Base-by-base conservation (phyloP, 2,329 filamentous ascomycete genomes). In the Rutstroemia sydowiana region DNA sequence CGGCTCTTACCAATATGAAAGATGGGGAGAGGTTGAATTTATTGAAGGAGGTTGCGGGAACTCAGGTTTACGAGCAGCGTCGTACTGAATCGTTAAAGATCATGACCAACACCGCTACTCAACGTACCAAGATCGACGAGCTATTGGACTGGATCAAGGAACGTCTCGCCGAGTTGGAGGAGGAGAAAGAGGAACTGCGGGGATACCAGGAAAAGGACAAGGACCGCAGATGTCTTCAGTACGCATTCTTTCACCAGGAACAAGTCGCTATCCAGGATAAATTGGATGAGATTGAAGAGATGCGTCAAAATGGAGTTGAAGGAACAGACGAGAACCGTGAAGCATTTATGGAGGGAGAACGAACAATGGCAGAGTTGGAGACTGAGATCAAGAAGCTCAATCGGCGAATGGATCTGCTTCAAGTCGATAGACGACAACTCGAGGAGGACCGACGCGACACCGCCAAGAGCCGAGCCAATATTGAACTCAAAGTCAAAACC, bases 1-100 rank as follows among this genome's bases (percentile, higher is more conserved):
- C 93, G 0, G 85, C 89, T 21, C 76, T 98, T 65, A 98, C 93
- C 41, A 98, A 97, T 68, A 98, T 98, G 93, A 96, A 96, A 70
- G 93, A 98, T 68, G 83, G 84, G 1, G 91, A 96, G 68, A 82
- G 93, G 48, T 72, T 98, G 57, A 91, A 87, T 60, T 74, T 98
- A 54, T 73, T 98, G 56, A 98, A 98, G 70, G 93, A 97, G 66
- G 93, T 98, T n/a, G 93, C 93, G 0, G 93, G 93, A 56, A 98
- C 93, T 7, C 90, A 96, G 64, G 90, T 96, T 41, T 98, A 98
- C 70, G 93, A 98, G 70, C 86, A 88, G 48, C 85, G 92, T 52
- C 83, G 95, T 56, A 79, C 88, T 26, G 92, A 98, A 69, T 95
- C 89, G 42, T 73, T 95, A 60, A 96, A 95, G 72, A 95, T 98